Percentiles rank a stretch among this genome's conserved stretches.
Conservation (phyloP, 2,329 filamentous ascomycete genomes). For the Exophiala alcalophila region DNA sequence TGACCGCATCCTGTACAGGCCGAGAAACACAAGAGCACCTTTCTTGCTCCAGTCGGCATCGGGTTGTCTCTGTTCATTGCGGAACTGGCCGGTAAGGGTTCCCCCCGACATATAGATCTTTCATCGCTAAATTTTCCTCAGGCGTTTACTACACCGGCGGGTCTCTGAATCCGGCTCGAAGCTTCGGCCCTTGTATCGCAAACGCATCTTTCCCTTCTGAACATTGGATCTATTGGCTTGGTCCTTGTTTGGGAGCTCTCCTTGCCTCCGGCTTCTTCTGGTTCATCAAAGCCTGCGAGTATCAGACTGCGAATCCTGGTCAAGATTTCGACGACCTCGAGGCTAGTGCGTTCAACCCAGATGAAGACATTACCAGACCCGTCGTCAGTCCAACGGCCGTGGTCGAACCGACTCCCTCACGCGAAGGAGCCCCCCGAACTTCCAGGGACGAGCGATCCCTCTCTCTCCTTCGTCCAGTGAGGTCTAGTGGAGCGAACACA, state of each 20-base stretch:
- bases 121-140: constrained; percentile 22
- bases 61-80: constrained; percentile 67
- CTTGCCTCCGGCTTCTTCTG: constrained; percentile 50
- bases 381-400: constrained; percentile 27
- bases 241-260: constrained; percentile 45
- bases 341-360: constrained; percentile 27
- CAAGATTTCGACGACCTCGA: constrained; percentile 50
- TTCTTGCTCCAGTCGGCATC: constrained; percentile 68
- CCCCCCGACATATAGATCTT: neutral
- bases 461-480: too few species aligned
- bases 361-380: constrained; percentile 27
- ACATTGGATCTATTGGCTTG: constrained; percentile 53
- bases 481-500: too few species aligned
- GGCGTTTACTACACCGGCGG: constrained; percentile 50
- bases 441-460: constrained; percentile 18
- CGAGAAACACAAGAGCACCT: constrained; percentile 72
- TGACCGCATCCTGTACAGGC: constrained; percentile 11
- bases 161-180: constrained; percentile 49
- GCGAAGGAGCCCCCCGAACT: constrained; percentile 11
- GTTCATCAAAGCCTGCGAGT: constrained; percentile 46
- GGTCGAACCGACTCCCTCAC: constrained; percentile 16
- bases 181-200: constrained; percentile 48
- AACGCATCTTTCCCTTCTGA: constrained; percentile 41
- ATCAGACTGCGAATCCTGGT: constrained; percentile 46
- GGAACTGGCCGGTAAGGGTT: constrained; percentile 45